Evolutionary conservation across 2,329 filamentous ascomycete species (phyloP), one percentile per base, ranked within the genome.

Genomic region (Aspergillus quadrilineatus): DNA sequence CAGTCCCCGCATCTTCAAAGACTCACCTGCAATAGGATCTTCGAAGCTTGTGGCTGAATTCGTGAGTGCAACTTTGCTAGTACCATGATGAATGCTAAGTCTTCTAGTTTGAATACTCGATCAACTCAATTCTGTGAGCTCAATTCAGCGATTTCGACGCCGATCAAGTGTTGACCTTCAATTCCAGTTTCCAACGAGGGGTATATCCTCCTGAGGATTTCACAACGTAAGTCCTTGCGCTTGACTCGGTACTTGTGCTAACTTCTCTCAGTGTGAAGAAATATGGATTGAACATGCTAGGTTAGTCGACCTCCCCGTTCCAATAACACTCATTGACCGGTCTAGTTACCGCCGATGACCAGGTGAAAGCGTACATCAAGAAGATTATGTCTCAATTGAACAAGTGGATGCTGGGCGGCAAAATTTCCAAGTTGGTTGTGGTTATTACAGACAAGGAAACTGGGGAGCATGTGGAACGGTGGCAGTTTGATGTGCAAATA

Each of bases 281-380:
- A 79, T 99, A 99, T 88, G 94, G 94, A 67, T 85, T 99, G 68
- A 97, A 96, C 69, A 96, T 97, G 92, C 89, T 96, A 67, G 85
- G 86, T 89, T 75, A 62, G 78, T 69, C 32, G 2, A 26, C 29
- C 45, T 30, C 30, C 42, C 42, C 30, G 32, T 32, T 28, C 15
- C 15, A 28, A 14, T 32, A 55, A 54, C 57, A 55, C 49, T 28
- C 55, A 42, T 58, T 67, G 45, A 65, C 59, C 47, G 47, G 67
- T 64, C 57, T 71, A 87, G 92, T 97, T 50, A 95, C 93, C 32
- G 86, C 92, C 62, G 94, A 99, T 73, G 94, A 97, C 79, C 93
- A 99, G 78, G 94, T 99, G 72, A 96, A 96, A 77, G 91, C 92
- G 32, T 99, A 99, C 78, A 96, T 99, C 81, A 97, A 96, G 77